These are phyloP conservation scores for Thalassiosira profunda DNA, from an alignment of 108 stramenopile species.

Conservation along the genomic window DNA sequence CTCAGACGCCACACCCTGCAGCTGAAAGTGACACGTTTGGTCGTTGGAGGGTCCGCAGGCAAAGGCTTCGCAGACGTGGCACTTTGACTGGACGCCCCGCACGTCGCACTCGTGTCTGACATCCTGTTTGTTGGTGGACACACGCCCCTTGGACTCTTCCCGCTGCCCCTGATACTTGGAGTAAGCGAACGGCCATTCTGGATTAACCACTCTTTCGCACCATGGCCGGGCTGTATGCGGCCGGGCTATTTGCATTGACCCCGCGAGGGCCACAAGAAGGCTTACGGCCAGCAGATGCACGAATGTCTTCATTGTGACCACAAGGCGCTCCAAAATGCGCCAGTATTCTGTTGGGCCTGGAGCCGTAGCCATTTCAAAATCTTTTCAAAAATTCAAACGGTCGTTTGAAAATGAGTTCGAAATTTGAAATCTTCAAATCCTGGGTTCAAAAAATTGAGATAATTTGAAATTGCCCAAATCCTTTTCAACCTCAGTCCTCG, in stretches of 20 bases:
- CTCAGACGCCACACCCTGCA: slow-evolving; percentile 70
- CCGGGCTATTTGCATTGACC: slow-evolving; percentile 63
- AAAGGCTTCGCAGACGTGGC: slow-evolving; percentile 86
- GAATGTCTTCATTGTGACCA: slow-evolving; percentile 7
- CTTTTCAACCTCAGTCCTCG: too few species aligned
- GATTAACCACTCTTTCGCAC: slow-evolving; percentile 60
- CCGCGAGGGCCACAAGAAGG: slow-evolving; percentile 1
- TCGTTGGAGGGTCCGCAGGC: slow-evolving; percentile 45
- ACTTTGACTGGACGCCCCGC: slow-evolving; percentile 73
- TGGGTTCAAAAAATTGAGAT: too few species aligned
- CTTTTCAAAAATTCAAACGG: too few species aligned
- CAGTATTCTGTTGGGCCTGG: too few species aligned
- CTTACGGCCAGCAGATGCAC: neutral
- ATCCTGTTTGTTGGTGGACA: slow-evolving; percentile 72
- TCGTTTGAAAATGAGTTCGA: too few species aligned
- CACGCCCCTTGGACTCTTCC: slow-evolving; percentile 79
- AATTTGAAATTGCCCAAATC: too few species aligned
- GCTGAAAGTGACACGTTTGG: slow-evolving; percentile 64
- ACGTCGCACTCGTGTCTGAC: slow-evolving; percentile 68
- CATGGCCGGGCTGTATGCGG: slow-evolving; percentile 66
- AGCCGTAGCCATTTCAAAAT: too few species aligned
- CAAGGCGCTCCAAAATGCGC: too few species aligned
- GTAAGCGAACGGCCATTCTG: slow-evolving; percentile 86
- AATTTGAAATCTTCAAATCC: too few species aligned
- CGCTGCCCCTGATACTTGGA: slow-evolving; percentile 65